These are phyloP conservation scores for Solanum tacnaense DNA, from an alignment of 257 asterid genomes.

Conservation along the genomic window DNA sequence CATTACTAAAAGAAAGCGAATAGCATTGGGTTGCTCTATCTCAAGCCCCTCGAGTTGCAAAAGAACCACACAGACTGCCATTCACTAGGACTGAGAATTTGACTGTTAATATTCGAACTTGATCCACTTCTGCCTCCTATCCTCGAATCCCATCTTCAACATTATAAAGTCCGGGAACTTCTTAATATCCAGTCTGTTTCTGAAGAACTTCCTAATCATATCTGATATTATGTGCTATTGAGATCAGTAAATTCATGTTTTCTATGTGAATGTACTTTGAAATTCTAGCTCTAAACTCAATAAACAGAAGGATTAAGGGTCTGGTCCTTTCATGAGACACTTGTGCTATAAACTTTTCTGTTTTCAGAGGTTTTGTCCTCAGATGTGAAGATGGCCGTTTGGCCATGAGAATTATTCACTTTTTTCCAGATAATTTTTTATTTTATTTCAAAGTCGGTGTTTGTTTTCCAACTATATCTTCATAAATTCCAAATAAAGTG, in stretches of 20 bases:
- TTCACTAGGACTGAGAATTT: background rate
- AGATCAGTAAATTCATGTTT: background rate
- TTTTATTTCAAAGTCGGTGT: background rate
- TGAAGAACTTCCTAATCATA: background rate
- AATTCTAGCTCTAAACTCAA: background rate
- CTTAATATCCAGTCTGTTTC: background rate
- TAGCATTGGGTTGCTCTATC: background rate
- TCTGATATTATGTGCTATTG: background rate
- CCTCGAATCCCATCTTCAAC: background rate
- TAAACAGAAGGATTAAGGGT: background rate
- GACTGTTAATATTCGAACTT: background rate
- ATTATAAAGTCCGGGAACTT: background rate
- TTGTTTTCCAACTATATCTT: background rate
- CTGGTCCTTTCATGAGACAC: background rate
- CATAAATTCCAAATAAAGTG: background rate
- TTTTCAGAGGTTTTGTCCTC: background rate
- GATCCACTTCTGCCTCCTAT: background rate
- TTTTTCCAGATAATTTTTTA: background rate
- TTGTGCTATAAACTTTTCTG: background rate
- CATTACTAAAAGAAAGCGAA: background rate
- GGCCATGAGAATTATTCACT: background rate
- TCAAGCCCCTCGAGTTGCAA: background rate
- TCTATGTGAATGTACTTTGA: background rate
- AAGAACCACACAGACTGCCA: background rate
- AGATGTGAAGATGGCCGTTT: slow-evolving; percentile 1